Evolutionary conservation across 1,284 basidiomycete species (phyloP), one percentile per base, ranked within the genome.

Genomic region (Heliocybe sulcata): DNA sequence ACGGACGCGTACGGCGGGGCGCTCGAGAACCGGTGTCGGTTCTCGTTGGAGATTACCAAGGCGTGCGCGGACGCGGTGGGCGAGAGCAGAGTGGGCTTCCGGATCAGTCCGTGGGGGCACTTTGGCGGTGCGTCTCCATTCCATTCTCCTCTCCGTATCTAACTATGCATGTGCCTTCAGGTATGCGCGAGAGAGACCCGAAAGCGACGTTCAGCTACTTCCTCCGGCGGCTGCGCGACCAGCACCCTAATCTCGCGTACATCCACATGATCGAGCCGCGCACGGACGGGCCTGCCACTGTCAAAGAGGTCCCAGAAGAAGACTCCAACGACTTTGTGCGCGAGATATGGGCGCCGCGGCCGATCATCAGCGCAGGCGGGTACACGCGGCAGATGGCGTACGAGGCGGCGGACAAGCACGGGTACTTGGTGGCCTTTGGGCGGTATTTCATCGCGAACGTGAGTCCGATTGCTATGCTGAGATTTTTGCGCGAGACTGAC

Each of bases 1-100:
- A 77, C 73, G 9, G 83, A 85, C 63, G 64, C 68, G 33, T 85
- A 80, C 63, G 82, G 82, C 4, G 82, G 81, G 1, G 72, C 71
- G 11, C 55, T 81, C 25, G 76, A 80, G 64, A 80, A 78, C 60
- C 69, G 83, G 45, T 61, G 69, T 0, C 69, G 76, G 11, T 83
- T 85, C 56, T 66, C 69, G 0, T 67, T 81, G 53, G 71, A 72
- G 59, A 72, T 80, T 3, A 64, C 79, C 26, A 72, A 77, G 22
- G 72, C 69, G 0, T 60, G 79, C 2, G 64, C 60, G 0, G 53
- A 65, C 2, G 69, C 66, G 14, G 60, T 79, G 4, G 77, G 76
- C 0, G 61, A 63, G 19, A 65, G 69, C 26, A 66, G 71, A 47
- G 73, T 75, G 2, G 80, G 70, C 1, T 73, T 87, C 57, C 72